Base-by-base conservation (phyloP, 2,329 filamentous ascomycete species). In the Trichoderma polysporum region DNA sequence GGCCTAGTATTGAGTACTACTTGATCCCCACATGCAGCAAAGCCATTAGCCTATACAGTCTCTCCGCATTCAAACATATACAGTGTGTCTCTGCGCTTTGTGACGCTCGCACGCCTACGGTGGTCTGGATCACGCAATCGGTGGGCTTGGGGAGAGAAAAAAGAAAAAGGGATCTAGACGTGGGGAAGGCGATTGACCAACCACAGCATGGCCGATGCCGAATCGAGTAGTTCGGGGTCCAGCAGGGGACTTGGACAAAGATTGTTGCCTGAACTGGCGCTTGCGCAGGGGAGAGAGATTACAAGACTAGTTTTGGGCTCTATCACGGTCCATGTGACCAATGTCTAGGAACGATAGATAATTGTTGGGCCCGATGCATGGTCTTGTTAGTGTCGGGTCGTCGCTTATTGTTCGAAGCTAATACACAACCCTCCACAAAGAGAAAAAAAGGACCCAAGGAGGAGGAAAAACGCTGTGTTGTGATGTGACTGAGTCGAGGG, bases 91-190 rank as follows among this genome's bases (percentile, higher is more conserved):
- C 52, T 39, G 29, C n/a, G 19, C n/a, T 15, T 19, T 15, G 22
- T 27, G 33, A n/a, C n/a, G 41, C 17, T 47, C 41, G 61, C 61
- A 65, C 62, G 52, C 52, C 62, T 66, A 37, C 31, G 15, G 10
- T 22, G 53, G 52, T 49, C 62, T 52, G 8, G 53, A 66, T 66
- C 62, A 66, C 62, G 62, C 62, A 66, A 66, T 66, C 62, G 62
- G 39, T 50, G 58, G 58, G 22, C 49, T 27, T 27, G 50, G 2
- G 4, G n/a, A 12, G 25, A 54, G 15, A 33, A 31, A n/a, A 64
- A 64, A 39, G n/a, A 54, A 10, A 13, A 12, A 53, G 5, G 19
- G 17, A 39, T 29, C 49, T 50, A 13, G 58, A 25, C 60, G 37
- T 54, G 50, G 50, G 61, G 49, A 54, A 45, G 47, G 10, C 33